Conservation (phyloP, 352 stramenopile genomes). For the Nothophytophthora sp. region DNA sequence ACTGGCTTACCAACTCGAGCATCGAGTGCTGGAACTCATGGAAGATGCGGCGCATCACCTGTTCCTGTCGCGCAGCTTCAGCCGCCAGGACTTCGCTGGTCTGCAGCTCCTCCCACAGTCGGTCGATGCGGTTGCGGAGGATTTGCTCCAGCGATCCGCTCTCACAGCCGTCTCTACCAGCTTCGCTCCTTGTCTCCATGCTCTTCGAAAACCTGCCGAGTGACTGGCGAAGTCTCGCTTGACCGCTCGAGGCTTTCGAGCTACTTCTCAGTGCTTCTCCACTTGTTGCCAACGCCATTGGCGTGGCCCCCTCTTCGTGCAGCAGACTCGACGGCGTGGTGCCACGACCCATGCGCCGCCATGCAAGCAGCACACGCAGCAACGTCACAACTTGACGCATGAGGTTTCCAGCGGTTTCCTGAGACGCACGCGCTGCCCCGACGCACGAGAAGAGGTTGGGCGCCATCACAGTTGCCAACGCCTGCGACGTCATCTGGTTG, state of each 20-base stretch:
- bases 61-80: slow-evolving; percentile 18
- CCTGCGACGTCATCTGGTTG: slow-evolving; percentile 59
- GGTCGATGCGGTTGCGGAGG: slow-evolving; percentile 18
- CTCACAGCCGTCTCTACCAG: slow-evolving; percentile 1
- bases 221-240: slow-evolving; percentile 22
- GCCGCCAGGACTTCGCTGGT: slow-evolving; percentile 22
- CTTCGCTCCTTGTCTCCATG: slow-evolving; percentile 1
- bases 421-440: slow-evolving; percentile 6
- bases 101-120: slow-evolving; percentile 30
- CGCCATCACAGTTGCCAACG: slow-evolving; percentile 54
- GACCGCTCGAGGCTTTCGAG: slow-evolving; percentile 4
- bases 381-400: slow-evolving; percentile 36
- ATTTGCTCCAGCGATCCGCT: slow-evolving; percentile 22
- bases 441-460: slow-evolving; percentile 52
- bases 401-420: slow-evolving; percentile 21
- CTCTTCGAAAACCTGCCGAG: slow-evolving; percentile 15
- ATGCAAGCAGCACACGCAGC: slow-evolving; percentile 41
- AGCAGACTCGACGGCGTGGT: slow-evolving; percentile 15
- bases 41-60: slow-evolving; percentile 21
- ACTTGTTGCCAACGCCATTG: slow-evolving; percentile 10
- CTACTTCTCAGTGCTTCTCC: neutral
- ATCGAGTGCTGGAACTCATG: slow-evolving; percentile 27
- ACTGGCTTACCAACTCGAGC: slow-evolving; percentile 23
- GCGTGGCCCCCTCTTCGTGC: slow-evolving; percentile 20
- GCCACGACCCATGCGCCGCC: slow-evolving; percentile 23